phyloP scores from a whole-genome alignment of 805 yeast species.

The Starmera pachycereana region DNA sequence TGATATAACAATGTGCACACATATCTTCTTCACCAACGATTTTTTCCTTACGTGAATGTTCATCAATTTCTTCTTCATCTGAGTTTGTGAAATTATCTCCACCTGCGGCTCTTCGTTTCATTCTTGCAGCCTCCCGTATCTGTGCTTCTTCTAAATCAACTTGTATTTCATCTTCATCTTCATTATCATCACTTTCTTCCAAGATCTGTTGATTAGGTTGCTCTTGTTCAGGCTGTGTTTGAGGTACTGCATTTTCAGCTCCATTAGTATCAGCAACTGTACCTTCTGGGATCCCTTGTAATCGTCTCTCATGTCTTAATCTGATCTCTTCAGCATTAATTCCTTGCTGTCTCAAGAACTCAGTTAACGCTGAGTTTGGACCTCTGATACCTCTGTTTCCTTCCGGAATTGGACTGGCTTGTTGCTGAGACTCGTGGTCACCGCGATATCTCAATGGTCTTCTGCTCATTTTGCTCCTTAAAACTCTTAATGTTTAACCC shows the following conservation, averaged over 20 bases:
- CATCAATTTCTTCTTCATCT: slow-evolving; percentile 21
- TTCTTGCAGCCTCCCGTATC: slow-evolving; percentile 26
- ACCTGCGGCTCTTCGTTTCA: slow-evolving; percentile 11
- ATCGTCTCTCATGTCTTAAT: slow-evolving; percentile 28
- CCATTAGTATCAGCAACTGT: slow-evolving; percentile 14
- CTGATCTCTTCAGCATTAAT: slow-evolving; percentile 75
- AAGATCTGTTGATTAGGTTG: slow-evolving; percentile 16
- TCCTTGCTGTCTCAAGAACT: slow-evolving; percentile 81
- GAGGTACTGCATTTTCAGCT: slow-evolving; percentile 15
- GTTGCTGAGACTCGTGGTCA: slow-evolving; percentile 2
- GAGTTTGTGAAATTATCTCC: slow-evolving; percentile 28
- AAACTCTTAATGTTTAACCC: too few species aligned
- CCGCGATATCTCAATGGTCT: slow-evolving; percentile 17
- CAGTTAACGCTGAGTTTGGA: slow-evolving; percentile 83
- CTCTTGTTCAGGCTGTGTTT: slow-evolving; percentile 16
- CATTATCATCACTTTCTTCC: slow-evolving; percentile 21
- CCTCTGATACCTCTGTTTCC: slow-evolving; percentile 27
- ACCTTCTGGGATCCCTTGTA: slow-evolving; percentile 7
- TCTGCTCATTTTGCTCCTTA: slow-evolving; percentile 13
- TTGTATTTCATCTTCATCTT: slow-evolving; percentile 19
- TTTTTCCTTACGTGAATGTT: slow-evolving; percentile 8
- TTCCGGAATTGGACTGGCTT: neutral
- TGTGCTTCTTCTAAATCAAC: slow-evolving; percentile 20
- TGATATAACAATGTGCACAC: slow-evolving; percentile 53
- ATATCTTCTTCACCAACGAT: slow-evolving; percentile 42